A percentile compares a stretch with the other conserved stretches of the same genome.
Evolutionary conservation across 169 alveolate species (phyloP).

Genomic region (Miamiensis avidus): DNA sequence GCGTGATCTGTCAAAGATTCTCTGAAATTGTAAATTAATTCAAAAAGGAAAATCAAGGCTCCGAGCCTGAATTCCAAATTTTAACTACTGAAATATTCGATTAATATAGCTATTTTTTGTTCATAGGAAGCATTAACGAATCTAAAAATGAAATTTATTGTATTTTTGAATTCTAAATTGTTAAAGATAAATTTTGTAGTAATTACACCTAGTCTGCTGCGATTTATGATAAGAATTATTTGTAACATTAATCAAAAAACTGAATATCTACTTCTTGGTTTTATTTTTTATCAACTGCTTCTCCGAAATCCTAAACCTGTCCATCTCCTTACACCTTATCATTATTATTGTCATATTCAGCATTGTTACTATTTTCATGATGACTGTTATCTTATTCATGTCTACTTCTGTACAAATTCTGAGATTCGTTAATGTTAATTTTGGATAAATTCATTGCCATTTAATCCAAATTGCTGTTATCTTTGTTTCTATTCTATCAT

Average conservation of each 20-base stretch:
- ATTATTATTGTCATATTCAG: background rate
- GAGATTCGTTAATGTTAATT: slow-evolving; percentile 18
- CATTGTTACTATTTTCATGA: background rate
- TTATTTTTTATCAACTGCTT: background rate
- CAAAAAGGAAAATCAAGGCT: slow-evolving; percentile 22
- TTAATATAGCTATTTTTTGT: slow-evolving; percentile 16
- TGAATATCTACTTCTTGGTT: slow-evolving; percentile 1
- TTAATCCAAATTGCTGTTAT: background rate
- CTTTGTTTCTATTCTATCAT: background rate
- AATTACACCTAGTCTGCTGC: slow-evolving; percentile 11
- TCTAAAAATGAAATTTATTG: no score
- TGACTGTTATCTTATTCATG: background rate
- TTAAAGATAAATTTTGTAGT: background rate
- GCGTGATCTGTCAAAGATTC: slow-evolving; percentile 34
- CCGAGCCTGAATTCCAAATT: slow-evolving; percentile 17
- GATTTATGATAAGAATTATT: slow-evolving; percentile 5
- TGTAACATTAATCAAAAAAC: slow-evolving; percentile 20
- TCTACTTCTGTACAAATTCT: background rate
- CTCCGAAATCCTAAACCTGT: background rate
- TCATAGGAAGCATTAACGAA: slow-evolving; percentile 28
- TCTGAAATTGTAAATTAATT: slow-evolving; percentile 23
- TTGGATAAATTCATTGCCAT: slow-evolving; percentile 19
- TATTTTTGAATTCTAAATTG: background rate
- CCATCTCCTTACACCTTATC: slow-evolving; percentile 4
- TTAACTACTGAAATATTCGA: slow-evolving; percentile 1